Evolutionary conservation across 2,329 filamentous ascomycete species (phyloP), one percentile per base, ranked within the genome.

Genomic region (Akanthomyces muscarius): DNA sequence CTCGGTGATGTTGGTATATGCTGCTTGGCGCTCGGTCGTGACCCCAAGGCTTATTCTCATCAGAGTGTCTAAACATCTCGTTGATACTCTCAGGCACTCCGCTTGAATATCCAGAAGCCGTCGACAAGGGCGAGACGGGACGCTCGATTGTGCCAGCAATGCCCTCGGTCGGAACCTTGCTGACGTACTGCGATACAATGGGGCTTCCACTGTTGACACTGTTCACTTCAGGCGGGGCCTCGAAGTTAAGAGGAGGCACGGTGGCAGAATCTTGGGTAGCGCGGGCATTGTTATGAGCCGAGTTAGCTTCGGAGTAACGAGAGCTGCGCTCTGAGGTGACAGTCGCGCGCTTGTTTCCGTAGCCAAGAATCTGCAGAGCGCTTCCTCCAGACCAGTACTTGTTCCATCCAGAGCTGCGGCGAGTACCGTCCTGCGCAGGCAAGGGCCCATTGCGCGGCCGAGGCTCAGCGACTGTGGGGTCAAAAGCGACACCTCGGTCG

Each of bases 361-460:
- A 83, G 16, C 86, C 86, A 8, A 90, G 78, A 28, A 89, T 83
- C 69, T 88, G 88, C 62, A 88, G 76, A 8, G 87, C 83, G 67
- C 88, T 89, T 60, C 89, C 89, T 57, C 88, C 88, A 16, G 88
- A 90, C 84, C 89, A 92, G 75, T 91, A 92, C 60, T 85, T 80
- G 73, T 90, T 91, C 89, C 89, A 92, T 54, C 88, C 88, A 4
- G 88, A 91, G 68, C 87, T 90, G 70, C 85, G 81, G 62, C 86
- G 81, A 23, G 79, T 76, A 51, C 75, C 76, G 55, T 78, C 80
- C 56, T 81, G 75, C 66, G 65, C 69, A 60, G 71, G 75, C 65
- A 65, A 67, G 65, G 62, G 76, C 64, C 65, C 69, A 50, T 71
- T 72, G 65, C 70, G 72, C 66, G 72, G 71, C 62, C 74, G 77